These are phyloP conservation scores for Neurospora hispaniola DNA, from an alignment of 495 filamentous ascomycete genomes.

Conservation along the genomic window DNA sequence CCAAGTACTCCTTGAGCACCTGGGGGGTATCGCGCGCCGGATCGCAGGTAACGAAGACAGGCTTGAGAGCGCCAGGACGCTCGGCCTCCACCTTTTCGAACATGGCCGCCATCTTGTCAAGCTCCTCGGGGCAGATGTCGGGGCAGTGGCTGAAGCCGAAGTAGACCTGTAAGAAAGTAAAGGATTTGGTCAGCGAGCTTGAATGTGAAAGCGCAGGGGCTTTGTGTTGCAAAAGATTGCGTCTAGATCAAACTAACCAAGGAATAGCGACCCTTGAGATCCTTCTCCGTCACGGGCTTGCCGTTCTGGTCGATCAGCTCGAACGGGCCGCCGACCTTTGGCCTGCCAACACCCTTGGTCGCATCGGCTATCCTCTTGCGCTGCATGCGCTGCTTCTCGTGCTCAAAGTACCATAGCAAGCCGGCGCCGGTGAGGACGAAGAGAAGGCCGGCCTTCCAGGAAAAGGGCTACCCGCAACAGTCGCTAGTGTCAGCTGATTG, in stretches of 20 bases:
- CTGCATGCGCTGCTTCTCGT: constrained; percentile 81
- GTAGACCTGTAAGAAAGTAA: constrained; percentile 49
- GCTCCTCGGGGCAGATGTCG: constrained; percentile 97
- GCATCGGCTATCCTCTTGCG: constrained; percentile 78
- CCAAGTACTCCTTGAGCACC: constrained; percentile 72
- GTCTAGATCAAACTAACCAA: constrained; percentile 36
- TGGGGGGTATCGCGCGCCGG: constrained; percentile 80
- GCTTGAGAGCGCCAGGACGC: constrained; percentile 31
- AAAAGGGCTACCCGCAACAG: constrained; percentile 57
- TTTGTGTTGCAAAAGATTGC: neutral
- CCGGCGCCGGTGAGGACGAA: constrained; percentile 70
- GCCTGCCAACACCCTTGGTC: constrained; percentile 81
- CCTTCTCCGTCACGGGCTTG: constrained; percentile 57
- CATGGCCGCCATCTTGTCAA: constrained; percentile 95
- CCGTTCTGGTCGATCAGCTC: constrained; percentile 74
- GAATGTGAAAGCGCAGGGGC: neutral
- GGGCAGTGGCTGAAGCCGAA: constrained; percentile 98
- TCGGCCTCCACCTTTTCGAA: constrained; percentile 64
- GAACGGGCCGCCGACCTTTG: constrained; percentile 87
- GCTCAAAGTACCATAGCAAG: constrained; percentile 79
- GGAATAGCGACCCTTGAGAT: constrained; percentile 78
- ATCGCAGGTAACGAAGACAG: constrained; percentile 93
- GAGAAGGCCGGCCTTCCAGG: constrained; percentile 74
- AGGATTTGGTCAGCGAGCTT: neutral
- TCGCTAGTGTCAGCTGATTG: neutral